Conservation (phyloP, 2,329 filamentous ascomycete species). For the Arthrobotrys megalospora region DNA sequence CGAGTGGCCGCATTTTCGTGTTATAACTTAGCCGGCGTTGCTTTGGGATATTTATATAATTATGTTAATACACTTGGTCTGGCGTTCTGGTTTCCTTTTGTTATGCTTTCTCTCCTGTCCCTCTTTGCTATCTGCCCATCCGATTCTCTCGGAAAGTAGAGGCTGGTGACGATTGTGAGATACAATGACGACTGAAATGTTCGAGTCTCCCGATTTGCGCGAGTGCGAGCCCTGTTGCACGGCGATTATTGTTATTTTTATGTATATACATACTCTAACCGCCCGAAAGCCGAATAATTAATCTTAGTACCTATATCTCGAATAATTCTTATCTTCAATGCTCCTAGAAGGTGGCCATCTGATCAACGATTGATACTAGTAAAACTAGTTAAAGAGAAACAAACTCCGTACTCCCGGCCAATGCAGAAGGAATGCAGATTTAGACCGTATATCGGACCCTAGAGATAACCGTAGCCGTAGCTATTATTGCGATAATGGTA, state of each 20-base stretch:
- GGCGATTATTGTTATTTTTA: constrained; percentile 9
- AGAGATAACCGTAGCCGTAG: constrained; percentile 20
- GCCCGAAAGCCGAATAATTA: constrained; percentile 9
- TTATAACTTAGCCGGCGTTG: constrained; percentile 54
- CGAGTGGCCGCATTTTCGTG: background rate
- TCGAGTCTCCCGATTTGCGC: constrained; percentile 1
- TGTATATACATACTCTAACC: constrained; percentile 25
- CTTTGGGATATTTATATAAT: constrained; percentile 7
- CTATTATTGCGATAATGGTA: constrained; percentile 38
- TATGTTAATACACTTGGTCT: constrained; percentile 43
- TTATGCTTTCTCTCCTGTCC: background rate
- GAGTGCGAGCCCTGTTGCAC: background rate
- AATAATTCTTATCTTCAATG: background rate
- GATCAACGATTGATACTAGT: too few species aligned
- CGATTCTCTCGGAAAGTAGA: background rate
- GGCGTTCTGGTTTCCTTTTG: constrained; percentile 47
- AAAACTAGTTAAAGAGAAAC: background rate
- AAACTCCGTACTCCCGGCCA: background rate
- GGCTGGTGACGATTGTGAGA: background rate
- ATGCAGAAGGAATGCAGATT: background rate
- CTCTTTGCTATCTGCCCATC: constrained; percentile 5
- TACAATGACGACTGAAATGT: constrained; percentile 5
- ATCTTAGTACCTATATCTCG: constrained; percentile 8
- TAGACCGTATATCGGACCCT: constrained; percentile 4
- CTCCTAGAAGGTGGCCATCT: background rate